Base-by-base conservation (phyloP, 1,284 basidiomycete species). In the Tilletia horrida region DNA sequence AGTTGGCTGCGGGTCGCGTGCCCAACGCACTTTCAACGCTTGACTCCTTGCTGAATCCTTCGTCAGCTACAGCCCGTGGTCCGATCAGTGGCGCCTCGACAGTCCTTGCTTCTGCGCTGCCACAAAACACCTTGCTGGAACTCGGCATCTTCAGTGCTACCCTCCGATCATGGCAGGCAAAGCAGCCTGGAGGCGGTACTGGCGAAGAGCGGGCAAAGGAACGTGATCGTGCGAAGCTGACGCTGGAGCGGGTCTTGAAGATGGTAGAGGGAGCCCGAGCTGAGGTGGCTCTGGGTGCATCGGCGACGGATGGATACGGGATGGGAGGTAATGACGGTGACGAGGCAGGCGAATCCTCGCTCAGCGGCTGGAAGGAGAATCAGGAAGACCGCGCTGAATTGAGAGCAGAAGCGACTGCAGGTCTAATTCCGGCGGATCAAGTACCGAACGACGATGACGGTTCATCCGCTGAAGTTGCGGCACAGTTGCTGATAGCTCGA, bases 21-120 rank as follows among this genome's bases (percentile, higher is more conserved):
- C 71, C 73, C 45, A 67, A 72, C 48, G 70, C 70, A 8, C 70
- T 76, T 31, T 69, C 71, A 62, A 69, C 69, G 65, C 69, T 77
- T 1, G 76, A 71, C 55, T 59, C 55, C 14, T 27, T 59, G 8
- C 27, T 59, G 7, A 35, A 9, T 21, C 55, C 55, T 59, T 31
- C 55, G 8, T 59, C 55, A 3, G 29, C 31, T 7, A n/a, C 55
- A 21, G 25, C 31, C 4, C 55, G 55, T 13, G 55, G 55, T 9
- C 11, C 27, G 23, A 29, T 18, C 25, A 21, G 13, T 18, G 55
- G 55, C 23, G 55, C 55, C 18, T 25, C 27, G 13, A 31, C 55
- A 29, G 55, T 40, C 3, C 55, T 59, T 29, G 55, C 55, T 16
- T 59, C 55, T 7, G 11, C 55, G 14, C 55, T 59, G 6, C 55